phyloP scores from a whole-genome alignment of 2,329 filamentous ascomycete species.

The Cordyceps cicadae region DNA sequence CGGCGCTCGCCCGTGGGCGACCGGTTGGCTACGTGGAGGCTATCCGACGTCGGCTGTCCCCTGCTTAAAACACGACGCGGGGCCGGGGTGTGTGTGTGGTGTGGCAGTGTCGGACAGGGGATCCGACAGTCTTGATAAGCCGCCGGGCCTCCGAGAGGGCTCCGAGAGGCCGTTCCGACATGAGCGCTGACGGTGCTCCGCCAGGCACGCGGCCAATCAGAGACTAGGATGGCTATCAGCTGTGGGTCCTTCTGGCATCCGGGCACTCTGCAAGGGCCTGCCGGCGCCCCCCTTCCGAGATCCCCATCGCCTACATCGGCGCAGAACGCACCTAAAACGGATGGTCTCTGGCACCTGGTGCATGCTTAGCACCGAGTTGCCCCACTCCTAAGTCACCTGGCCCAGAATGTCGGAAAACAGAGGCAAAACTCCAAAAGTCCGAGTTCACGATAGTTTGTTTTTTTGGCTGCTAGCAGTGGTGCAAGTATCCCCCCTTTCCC shows the following conservation, averaged over 20 bases:
- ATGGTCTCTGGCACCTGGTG: conserved; percentile 5
- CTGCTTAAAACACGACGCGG: neutral
- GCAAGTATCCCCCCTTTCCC: neutral
- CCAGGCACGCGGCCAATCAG: neutral
- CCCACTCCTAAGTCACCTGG: conserved; percentile 6
- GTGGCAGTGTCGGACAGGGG: neutral
- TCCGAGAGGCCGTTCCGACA: neutral
- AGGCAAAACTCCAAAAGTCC: conserved; percentile 10
- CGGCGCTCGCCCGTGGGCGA: conserved; percentile 62
- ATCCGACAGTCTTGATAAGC: neutral
- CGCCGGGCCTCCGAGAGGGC: neutral
- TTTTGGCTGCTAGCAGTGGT: neutral
- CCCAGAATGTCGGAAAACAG: conserved; percentile 4
- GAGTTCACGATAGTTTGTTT: conserved; percentile 9
- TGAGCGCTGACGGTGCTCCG: neutral
- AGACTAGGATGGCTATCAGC: neutral
- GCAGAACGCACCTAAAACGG: conserved; percentile 3
- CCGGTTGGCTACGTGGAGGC: conserved; percentile 68
- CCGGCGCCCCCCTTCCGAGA: conserved; percentile 7
- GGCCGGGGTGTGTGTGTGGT: neutral
- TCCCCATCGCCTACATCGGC: conserved; percentile 12
- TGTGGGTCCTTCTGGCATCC: neutral
- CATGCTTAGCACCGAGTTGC: conserved; percentile 3
- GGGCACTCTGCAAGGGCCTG: neutral
- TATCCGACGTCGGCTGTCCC: conserved; percentile 37